Conservation (phyloP, 768 basidiomycete genomes). For the Trametes gibbosa region DNA sequence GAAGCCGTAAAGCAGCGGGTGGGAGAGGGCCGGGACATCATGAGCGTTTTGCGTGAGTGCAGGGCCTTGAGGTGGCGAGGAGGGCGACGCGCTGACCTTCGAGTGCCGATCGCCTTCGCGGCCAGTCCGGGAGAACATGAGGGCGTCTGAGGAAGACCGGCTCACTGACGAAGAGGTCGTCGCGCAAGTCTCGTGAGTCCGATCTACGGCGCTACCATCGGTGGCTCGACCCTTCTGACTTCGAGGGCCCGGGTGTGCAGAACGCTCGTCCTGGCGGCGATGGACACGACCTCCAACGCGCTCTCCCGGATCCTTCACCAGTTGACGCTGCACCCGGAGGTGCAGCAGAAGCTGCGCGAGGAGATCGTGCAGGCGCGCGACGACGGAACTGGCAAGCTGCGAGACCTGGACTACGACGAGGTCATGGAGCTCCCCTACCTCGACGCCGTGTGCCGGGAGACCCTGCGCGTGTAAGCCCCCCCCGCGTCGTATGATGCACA, state of each 20-base stretch:
- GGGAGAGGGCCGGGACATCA: slow-evolving; percentile 42
- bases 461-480: slow-evolving; percentile 27
- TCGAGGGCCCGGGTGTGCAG: slow-evolving; percentile 10
- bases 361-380: slow-evolving; percentile 22
- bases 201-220: not conserved
- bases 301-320: slow-evolving; percentile 21
- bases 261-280: slow-evolving; percentile 26
- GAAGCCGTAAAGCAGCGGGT: slow-evolving; percentile 32
- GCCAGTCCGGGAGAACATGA: slow-evolving; percentile 38
- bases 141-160: slow-evolving; percentile 17
- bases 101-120: too few species aligned
- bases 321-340: slow-evolving; percentile 31
- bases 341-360: slow-evolving; percentile 34
- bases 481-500: not conserved
- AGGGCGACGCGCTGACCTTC: not conserved
- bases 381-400: slow-evolving; percentile 29
- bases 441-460: slow-evolving; percentile 47
- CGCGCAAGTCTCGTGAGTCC: slow-evolving; percentile 31
- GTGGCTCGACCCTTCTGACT: not conserved
- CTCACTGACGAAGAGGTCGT: slow-evolving; percentile 32
- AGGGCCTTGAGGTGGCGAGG: too few species aligned
- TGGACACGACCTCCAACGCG: slow-evolving; percentile 30
- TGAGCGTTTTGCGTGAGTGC: slow-evolving; percentile 44
- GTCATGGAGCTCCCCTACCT: slow-evolving; percentile 51
- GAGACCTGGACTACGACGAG: slow-evolving; percentile 24